These are phyloP conservation scores for Hypomontagnella monticulosa DNA, from an alignment of 495 filamentous ascomycete genomes.

Conservation along the genomic window DNA sequence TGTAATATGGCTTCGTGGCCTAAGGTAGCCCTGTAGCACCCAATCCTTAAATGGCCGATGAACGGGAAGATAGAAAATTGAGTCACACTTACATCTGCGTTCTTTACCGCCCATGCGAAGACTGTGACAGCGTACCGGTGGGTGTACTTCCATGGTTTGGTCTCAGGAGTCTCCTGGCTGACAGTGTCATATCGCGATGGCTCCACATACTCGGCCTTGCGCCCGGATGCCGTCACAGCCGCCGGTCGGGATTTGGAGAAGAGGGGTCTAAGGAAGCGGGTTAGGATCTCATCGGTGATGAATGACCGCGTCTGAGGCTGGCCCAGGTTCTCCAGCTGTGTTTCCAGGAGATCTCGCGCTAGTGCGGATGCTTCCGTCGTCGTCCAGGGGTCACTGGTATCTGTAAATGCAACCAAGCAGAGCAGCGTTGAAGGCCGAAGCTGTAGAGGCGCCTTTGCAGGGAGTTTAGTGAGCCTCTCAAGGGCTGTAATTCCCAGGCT, in stretches of 20 bases:
- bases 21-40: too few species aligned
- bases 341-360: constrained; percentile 49
- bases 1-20: neutral
- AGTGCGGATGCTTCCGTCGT: constrained; percentile 54
- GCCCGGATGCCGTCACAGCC: constrained; percentile 64
- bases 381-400: constrained; percentile 64
- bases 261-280: constrained; percentile 67
- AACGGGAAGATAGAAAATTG: neutral
- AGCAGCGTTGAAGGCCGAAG: constrained; percentile 39
- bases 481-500: constrained; percentile 31
- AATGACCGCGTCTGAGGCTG: constrained; percentile 37
- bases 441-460: constrained; percentile 4
- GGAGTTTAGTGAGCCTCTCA: constrained; percentile 7
- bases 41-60: neutral
- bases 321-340: neutral
- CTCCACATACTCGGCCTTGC: constrained; percentile 63
- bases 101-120: constrained; percentile 70
- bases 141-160: constrained; percentile 79
- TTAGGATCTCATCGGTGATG: constrained; percentile 66
- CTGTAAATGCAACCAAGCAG: constrained; percentile 58
- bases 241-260: constrained; percentile 72
- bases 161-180: constrained; percentile 59
- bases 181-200: constrained; percentile 44
- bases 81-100: constrained; percentile 54
- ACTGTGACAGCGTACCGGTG: constrained; percentile 69